These are phyloP conservation scores for Magnusiomyces paraingens DNA, from an alignment of 1,139 yeast genomes.

Conservation along the genomic window DNA sequence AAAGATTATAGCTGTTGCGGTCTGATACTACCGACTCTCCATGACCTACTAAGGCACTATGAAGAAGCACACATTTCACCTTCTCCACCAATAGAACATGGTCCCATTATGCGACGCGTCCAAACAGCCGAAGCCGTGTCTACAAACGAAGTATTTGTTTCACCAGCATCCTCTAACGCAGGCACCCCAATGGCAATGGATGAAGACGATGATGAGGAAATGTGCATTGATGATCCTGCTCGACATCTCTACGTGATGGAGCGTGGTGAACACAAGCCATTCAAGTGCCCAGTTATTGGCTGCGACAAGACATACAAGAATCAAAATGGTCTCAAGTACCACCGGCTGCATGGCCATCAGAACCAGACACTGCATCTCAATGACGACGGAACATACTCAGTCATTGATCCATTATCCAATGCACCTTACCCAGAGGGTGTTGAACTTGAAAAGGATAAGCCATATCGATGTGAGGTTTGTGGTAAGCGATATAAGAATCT, in stretches of 20 bases:
- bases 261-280: conserved; percentile 88
- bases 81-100: conserved; percentile 43
- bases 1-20: conserved; percentile 97
- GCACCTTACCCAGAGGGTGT: conserved; percentile 85
- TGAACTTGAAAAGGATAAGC: conserved; percentile 95
- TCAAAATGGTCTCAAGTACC: conserved; percentile 95
- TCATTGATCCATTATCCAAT: conserved; percentile 88
- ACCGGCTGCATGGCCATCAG: conserved; percentile 94
- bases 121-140: conserved; percentile 57
- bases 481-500: conserved; percentile 94
- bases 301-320: conserved; percentile 96
- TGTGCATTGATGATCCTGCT: conserved; percentile 70
- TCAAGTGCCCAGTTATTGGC: conserved; percentile 95
- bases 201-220: conserved; percentile 40
- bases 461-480: conserved; percentile 96
- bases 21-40: conserved; percentile 80
- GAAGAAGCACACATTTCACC: conserved; percentile 93
- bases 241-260: conserved; percentile 89
- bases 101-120: conserved; percentile 38
- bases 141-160: conserved; percentile 81
- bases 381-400: conserved; percentile 87
- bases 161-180: conserved; percentile 30
- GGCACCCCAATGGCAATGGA: conserved; percentile 30
- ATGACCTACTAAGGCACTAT: conserved; percentile 87
- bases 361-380: conserved; percentile 87